Percentiles rank a stretch among this genome's conserved stretches.
Conservation (phyloP, 139 green algal genomes). For the Coelastrella sp. region DNA sequence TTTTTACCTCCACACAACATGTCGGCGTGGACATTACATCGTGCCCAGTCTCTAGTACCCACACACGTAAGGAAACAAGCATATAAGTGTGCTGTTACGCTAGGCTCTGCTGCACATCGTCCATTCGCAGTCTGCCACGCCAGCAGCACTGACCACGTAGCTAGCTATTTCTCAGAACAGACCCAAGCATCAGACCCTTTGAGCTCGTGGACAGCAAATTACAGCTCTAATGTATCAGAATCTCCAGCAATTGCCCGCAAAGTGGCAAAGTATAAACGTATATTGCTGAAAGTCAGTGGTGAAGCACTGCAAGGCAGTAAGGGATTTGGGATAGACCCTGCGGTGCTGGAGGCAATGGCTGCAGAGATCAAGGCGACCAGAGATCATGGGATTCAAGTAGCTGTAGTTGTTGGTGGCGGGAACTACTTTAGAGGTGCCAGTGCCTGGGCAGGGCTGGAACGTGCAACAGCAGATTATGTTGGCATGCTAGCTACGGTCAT, state of each 20-base stretch:
- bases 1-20: background rate
- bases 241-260: conserved; percentile 10
- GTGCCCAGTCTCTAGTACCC: background rate
- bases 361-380: conserved; percentile 82
- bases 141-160: conserved; percentile 23
- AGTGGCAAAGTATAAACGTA: conserved; percentile 41
- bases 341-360: conserved; percentile 86
- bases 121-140: conserved; percentile 6
- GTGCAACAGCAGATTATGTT: conserved; percentile 96
- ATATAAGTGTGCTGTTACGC: background rate
- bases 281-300: conserved; percentile 85
- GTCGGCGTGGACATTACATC: background rate
- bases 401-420: conserved; percentile 92
- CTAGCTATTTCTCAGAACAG: conserved; percentile 8
- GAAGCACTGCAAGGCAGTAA: conserved; percentile 91
- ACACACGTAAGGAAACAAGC: background rate
- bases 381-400: conserved; percentile 87
- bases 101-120: background rate
- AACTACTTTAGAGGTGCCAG: conserved; percentile 97
- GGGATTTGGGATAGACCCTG: conserved; percentile 90
- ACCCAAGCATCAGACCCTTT: background rate
- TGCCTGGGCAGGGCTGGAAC: conserved; percentile 82
- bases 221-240: background rate
- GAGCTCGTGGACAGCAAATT: background rate
- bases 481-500: conserved; percentile 99